Base-by-base conservation (phyloP, 73 alveolate species). In the Stentor roeselii region DNA sequence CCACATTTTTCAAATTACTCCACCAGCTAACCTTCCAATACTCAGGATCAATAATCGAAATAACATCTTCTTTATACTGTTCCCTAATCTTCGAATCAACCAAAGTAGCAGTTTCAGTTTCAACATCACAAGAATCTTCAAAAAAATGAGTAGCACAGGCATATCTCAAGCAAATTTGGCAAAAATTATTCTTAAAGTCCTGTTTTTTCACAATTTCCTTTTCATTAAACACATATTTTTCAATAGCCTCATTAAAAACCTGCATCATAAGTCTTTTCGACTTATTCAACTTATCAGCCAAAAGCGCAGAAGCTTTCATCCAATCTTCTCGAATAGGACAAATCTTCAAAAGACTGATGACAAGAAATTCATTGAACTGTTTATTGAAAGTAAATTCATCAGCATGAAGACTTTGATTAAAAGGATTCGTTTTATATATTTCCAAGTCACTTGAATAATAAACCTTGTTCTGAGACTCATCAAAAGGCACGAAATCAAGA, bases 141-240 rank as follows among this genome's bases (percentile, higher is more conserved):
- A 21, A 67, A 67, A 67, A 67, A 67, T 67, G 80, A 1, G 80
- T 32, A 30, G 37, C 41, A 67, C 80, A 67, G 11, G 80, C n/a
- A 2, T 67, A 67, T 67, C 41, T 67, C 37, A 21, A 27, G 80
- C 80, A 67, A 27, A 67, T 67, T 32, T 32, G n/a, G 34, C 80
- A 67, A 34, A 67, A 67, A 67, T 67, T 67, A 21, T 67, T 40
- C 34, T 67, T 67, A 67, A 21, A 67, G 1, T 32, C 37, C 1
- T 21, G 37, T 21, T 21, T 21, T 67, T 67, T 67, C 80, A 67
- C 27, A 27, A 15, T 11, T 0, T 32, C 34, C 0, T 21, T 34
- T 21, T n/a, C 34, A 67, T 21, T 67, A 21, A 27, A 27, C 0
- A 32, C 21, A 2, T 67, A 32, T 2, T 67, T 67, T n/a, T 21